A percentile compares a stretch with the other conserved stretches of the same genome.
Conservation (phyloP, 306 rosid genomes). For the Malus domestica region ASM211411v1 NC_041795.1:27365001-27365500, state of each 20-base stretch:
- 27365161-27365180: neutral
- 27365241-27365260: conserved; percentile 40
- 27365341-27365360: conserved; percentile 69
- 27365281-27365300: conserved; percentile 76
- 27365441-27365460: conserved; percentile 78
- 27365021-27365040: neutral
- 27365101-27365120: neutral
- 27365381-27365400: conserved; percentile 47
- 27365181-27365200: neutral
- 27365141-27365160: neutral
- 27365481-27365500: conserved; percentile 61
- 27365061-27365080: neutral
- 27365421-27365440: conserved; percentile 68
- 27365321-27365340: conserved; percentile 81
- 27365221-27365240: conserved; percentile 42
- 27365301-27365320: conserved; percentile 53
- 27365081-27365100: neutral
- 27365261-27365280: conserved; percentile 90
- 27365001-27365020: neutral
- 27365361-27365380: conserved; percentile 85
- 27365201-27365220: conserved; percentile 51
- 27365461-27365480: conserved; percentile 77
- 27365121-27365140: neutral
- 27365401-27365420: conserved; percentile 55
- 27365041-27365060: neutral